Evolutionary conservation across 176 grass and related monocot species (phyloP).

Genomic region (Musa troglodytarum): DNA sequence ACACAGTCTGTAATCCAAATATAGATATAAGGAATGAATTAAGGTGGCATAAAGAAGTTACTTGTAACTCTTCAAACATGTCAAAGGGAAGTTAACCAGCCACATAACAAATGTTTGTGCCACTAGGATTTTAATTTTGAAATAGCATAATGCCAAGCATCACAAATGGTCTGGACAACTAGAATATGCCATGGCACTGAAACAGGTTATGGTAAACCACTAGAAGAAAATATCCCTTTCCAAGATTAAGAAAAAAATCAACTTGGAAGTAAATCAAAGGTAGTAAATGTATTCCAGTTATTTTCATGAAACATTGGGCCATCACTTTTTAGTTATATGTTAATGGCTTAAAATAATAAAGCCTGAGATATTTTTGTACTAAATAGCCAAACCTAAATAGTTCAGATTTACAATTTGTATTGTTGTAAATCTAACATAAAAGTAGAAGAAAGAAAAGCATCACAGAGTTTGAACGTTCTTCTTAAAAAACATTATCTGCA

Average conservation of each 20-base stretch:
- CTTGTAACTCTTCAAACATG: neutral
- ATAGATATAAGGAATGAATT: too few relatives aligned
- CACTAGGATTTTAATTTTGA: neutral
- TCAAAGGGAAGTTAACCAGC: neutral
- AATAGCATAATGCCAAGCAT: neutral
- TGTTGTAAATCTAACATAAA: too few relatives aligned
- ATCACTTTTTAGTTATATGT: too few relatives aligned
- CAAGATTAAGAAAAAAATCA: neutral
- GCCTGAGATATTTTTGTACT: too few relatives aligned
- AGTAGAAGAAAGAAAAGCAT: too few relatives aligned
- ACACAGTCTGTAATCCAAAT: too few relatives aligned
- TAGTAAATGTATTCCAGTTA: neutral
- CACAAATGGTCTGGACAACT: neutral
- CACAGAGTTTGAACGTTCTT: too few relatives aligned
- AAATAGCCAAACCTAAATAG: too few relatives aligned
- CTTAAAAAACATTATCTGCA: too few relatives aligned
- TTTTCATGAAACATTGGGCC: too few relatives aligned
- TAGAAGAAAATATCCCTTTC: neutral
- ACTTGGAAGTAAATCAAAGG: neutral
- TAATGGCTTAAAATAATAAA: too few relatives aligned
- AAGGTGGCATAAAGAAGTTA: neutral
- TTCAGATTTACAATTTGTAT: too few relatives aligned
- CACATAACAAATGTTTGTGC: neutral
- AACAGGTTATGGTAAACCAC: neutral
- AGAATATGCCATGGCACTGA: neutral